Conservation (phyloP, 1,139 yeast species). For the Yamadazyma kanchanaburiensis region DNA sequence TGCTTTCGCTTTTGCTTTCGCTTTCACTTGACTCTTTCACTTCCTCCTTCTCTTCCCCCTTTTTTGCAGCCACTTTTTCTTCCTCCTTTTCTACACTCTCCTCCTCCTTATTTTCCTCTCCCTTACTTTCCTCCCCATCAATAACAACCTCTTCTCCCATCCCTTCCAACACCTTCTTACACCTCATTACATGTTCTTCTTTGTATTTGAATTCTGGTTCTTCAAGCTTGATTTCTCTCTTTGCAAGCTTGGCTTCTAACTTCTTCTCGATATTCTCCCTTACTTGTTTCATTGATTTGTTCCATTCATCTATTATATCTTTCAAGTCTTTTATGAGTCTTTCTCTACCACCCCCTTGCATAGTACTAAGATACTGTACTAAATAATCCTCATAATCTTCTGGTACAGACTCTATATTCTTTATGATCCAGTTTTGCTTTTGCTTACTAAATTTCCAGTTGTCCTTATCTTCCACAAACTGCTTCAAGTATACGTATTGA, state of each 20-base stretch:
- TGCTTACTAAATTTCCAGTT: slow-evolving; percentile 93
- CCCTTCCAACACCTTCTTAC: slow-evolving; percentile 31
- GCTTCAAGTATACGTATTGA: slow-evolving; percentile 71
- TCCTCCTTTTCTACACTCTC: slow-evolving; percentile 27
- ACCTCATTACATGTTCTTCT: slow-evolving; percentile 42
- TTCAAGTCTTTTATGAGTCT: slow-evolving; percentile 55
- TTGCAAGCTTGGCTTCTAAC: slow-evolving; percentile 31
- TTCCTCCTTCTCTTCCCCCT: slow-evolving; percentile 7
- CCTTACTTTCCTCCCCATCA: slow-evolving; percentile 11
- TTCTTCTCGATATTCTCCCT: slow-evolving; percentile 37
- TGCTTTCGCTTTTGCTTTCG: slow-evolving; percentile 5
- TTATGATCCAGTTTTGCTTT: slow-evolving; percentile 89
- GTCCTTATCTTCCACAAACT: slow-evolving; percentile 54
- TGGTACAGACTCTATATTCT: slow-evolving; percentile 59
- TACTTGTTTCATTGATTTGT: slow-evolving; percentile 41
- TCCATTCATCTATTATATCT: slow-evolving; percentile 54
- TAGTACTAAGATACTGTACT: slow-evolving; percentile 55
- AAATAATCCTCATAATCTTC: slow-evolving; percentile 55
- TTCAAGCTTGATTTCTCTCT: slow-evolving; percentile 16
- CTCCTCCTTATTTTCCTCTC: too few species aligned
- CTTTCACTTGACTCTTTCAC: slow-evolving; percentile 2
- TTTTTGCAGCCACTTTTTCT: slow-evolving; percentile 6
- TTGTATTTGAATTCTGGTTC: slow-evolving; percentile 18
- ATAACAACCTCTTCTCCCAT: slow-evolving; percentile 26
- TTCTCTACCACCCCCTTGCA: slow-evolving; percentile 71